A percentile compares a stretch with the other conserved stretches of the same genome.
Conservation (phyloP, 2,329 filamentous ascomycete species). For the Berkeleyomyces basicola region DNA sequence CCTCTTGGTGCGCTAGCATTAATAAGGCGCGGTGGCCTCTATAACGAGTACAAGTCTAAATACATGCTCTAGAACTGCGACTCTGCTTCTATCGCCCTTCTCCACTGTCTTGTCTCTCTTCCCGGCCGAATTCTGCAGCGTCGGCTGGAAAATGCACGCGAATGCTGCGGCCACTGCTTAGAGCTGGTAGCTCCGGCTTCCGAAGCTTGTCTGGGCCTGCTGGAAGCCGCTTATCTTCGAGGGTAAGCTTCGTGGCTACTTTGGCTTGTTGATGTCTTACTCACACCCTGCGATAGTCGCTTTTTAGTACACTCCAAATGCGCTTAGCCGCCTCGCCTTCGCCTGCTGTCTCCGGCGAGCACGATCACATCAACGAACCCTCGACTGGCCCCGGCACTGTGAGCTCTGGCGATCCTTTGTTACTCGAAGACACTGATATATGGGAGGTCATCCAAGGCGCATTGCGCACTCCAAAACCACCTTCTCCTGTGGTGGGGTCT, state of each 20-base stretch:
- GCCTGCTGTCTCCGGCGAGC: not conserved
- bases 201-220: not conserved
- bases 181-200: constrained; percentile 8
- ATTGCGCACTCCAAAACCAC: not conserved
- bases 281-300: not conserved
- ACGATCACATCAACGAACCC: not conserved
- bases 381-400: not conserved
- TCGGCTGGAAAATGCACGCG: constrained; percentile 7
- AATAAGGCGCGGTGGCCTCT: not conserved
- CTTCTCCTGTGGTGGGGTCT: not conserved
- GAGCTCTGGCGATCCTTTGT: not conserved
- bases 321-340: not conserved
- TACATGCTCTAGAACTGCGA: too few species aligned
- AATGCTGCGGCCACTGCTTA: constrained; percentile 8
- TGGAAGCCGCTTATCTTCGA: not conserved
- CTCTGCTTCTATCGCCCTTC: not conserved
- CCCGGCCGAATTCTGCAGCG: not conserved
- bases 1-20: not conserved
- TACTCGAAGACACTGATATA: not conserved
- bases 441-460: constrained; percentile 4
- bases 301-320: not conserved
- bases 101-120: not conserved
- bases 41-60: too few species aligned
- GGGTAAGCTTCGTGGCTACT: not conserved
- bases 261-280: not conserved